These are phyloP conservation scores for Asparagopsis taxiformis DNA, from an alignment of 31 red algal genomes.

Conservation along the genomic window DNA sequence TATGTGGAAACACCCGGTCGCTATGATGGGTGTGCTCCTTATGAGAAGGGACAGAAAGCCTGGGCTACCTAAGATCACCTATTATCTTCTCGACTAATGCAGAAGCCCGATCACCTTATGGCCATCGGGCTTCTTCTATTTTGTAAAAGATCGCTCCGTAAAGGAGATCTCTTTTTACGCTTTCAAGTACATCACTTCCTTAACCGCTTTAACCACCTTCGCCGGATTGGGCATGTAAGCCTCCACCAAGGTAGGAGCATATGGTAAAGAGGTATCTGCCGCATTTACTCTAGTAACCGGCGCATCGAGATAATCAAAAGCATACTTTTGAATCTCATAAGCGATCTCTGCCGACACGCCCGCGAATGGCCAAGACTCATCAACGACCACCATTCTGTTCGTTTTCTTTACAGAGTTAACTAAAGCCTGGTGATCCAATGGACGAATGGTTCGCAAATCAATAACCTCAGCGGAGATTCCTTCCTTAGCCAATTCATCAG, in stretches of 20 bases:
- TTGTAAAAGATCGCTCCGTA: too few species aligned
- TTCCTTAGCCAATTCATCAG: slow-evolving; percentile 11
- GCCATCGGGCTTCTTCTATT: too few species aligned
- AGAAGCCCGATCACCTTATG: too few species aligned
- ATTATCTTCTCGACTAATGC: too few species aligned
- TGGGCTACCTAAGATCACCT: too few species aligned
- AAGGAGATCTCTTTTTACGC: too few species aligned
- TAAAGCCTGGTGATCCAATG: slow-evolving; percentile 3
- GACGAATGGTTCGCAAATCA: slow-evolving; percentile 17
- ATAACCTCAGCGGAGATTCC: slow-evolving; percentile 9
- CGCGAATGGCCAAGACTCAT: slow-evolving; percentile 4
- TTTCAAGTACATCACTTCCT: too few species aligned
- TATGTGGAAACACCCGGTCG: too few species aligned
- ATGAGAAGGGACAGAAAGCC: too few species aligned
- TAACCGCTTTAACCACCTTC: slow-evolving; percentile 14
- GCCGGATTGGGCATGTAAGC: slow-evolving; percentile 3
- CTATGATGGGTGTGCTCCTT: too few species aligned
- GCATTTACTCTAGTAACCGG: slow-evolving; percentile 8
- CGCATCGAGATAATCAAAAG: slow-evolving; percentile 25
- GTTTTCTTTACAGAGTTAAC: slow-evolving; percentile 15
- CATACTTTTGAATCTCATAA: slow-evolving; percentile 8
- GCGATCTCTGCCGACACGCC: slow-evolving; percentile 8
- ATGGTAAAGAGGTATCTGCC: slow-evolving; percentile 4
- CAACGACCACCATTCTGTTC: slow-evolving; percentile 4
- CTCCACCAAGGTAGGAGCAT: slow-evolving; percentile 5